Base-by-base conservation (phyloP, 2,329 filamentous ascomycete genomes). In the Colletotrichum sublineola region DNA sequence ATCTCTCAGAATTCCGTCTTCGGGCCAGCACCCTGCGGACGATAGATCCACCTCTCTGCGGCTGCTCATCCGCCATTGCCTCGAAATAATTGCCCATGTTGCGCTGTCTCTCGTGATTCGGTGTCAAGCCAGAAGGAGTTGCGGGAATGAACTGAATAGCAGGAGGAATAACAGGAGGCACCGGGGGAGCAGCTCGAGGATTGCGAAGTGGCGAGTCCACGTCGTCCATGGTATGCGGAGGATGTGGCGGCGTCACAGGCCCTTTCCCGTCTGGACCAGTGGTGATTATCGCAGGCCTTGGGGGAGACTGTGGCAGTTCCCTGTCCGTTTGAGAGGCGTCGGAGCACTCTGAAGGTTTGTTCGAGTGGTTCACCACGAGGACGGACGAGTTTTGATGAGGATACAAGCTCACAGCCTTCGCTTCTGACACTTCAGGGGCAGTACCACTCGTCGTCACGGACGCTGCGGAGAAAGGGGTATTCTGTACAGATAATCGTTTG, bases 301-400 rank as follows among this genome's bases (percentile, higher is more conserved):
- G 75, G 3, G 77, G 73, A 52, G 77, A 68, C 18, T 72, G 65
- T 65, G 77, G 74, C 11, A 74, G 64, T n/a, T 76, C 77, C 60
- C 73, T 76, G 42, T 76, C 77, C 24, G 77, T 75, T 71, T 75
- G 77, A 48, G 80, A 77, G 4, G 79, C 75, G 56, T 84, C 83
- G 29, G 84, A 83, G 57, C 80, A 81, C 68, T 87, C 86, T 0
- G 85, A 86, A 33, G 84, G 85, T 77, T 84, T 87, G 53, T 82
- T 83, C 12, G 86, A 86, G 77, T 90, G 87, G 74, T 90, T 82
- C 40, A 92, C 87, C 80, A 92, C 85, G 53, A 91, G 79, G 14
- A 92, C 81, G 5, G 90, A 92, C 60, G 86, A 90, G 75, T 91
- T 92, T 76, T 92, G 89, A 74, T 92, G 90, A 29, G 88, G 86